Base-by-base conservation (phyloP, 2,329 filamentous ascomycete species). In the Fonsecaea monophora region DNA sequence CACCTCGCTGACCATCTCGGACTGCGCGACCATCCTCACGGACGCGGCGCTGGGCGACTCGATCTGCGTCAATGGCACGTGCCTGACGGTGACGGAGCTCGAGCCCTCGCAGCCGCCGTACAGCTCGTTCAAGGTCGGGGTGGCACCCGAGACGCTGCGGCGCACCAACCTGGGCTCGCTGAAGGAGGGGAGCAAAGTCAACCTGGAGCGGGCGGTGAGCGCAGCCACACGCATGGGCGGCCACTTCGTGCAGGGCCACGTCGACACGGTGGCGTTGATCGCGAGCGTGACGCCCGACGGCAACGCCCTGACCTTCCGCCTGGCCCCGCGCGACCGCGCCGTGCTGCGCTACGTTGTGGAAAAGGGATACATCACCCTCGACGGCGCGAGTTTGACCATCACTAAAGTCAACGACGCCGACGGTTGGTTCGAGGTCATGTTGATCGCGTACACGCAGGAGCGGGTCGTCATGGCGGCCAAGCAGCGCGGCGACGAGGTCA, bases 161-260 rank as follows among this genome's bases (percentile, higher is more conserved):
- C 88, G 96, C 65, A 99, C 96, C 67, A 96, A 98, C 81, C 88
- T 99, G n/a, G 94, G 94, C 69, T 83, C 83, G 21, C 84, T 99
- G 61, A 79, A 81, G 56, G 77, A 87, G 68, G 83, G 83, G 50
- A 90, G 89, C 68, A 83, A 82, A 25, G 94, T 98, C 71, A 99
- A 99, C 79, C 89, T 99, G 61, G 95, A 99, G 83, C 89, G 95
- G 15, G 94, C 95, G 3, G 94, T 99, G 62, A 90, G 91, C 18
- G 92, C 93, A 4, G 87, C 91, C 74, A 97, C 94, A 54, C 92
- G 95, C 63, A 98, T 99, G 92, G 95, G 96, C 55, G 95, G 95
- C 0, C 95, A 99, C 81, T 97, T 98, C 75, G 94, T 98, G 37
- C 96, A 99, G 81, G 95, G 95, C 48, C 95, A 99, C 79, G 94